Evolutionary conservation across 306 rosid species (phyloP).

Genomic region (Sesbania bispinosa): DNA sequence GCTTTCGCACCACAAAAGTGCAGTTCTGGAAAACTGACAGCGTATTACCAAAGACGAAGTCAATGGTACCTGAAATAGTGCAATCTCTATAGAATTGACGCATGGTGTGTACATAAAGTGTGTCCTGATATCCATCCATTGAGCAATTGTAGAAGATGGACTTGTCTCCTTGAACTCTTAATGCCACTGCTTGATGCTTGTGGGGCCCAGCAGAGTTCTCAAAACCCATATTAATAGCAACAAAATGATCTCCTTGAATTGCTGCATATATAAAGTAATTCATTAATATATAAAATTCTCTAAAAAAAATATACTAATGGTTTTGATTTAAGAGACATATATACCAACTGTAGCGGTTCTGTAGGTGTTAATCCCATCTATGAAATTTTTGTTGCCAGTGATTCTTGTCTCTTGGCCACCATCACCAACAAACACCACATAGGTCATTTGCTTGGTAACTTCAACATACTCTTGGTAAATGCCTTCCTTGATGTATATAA

Average conservation of each 20-base stretch:
- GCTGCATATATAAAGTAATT: conserved; percentile 24
- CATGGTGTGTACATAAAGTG: conserved; percentile 46
- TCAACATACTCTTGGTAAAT: conserved; percentile 46
- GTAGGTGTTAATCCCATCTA: conserved; percentile 47
- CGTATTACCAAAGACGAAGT: conserved; percentile 66
- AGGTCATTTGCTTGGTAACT: conserved; percentile 25
- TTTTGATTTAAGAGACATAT: no score
- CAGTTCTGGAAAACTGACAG: conserved; percentile 55
- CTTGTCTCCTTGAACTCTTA: conserved; percentile 59
- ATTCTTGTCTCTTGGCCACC: conserved; percentile 34
- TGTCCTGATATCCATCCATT: conserved; percentile 45
- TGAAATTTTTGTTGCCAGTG: conserved; percentile 50
- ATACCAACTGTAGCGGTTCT: conserved; percentile 58
- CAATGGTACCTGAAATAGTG: conserved; percentile 65
- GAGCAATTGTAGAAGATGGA: conserved; percentile 51
- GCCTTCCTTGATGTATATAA: conserved; percentile 61
- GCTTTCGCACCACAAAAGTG: conserved; percentile 55
- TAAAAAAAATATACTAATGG: not conserved
- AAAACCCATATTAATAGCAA: conserved; percentile 53
- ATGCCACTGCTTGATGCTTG: conserved; percentile 75
- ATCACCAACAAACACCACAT: conserved; percentile 53
- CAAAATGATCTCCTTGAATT: conserved; percentile 48
- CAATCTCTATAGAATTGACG: conserved; percentile 73
- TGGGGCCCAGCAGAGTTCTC: conserved; percentile 62
- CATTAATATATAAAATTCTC: not conserved